Base-by-base conservation (phyloP, 768 basidiomycete species). In the Rhizopogon roseolus region DNA sequence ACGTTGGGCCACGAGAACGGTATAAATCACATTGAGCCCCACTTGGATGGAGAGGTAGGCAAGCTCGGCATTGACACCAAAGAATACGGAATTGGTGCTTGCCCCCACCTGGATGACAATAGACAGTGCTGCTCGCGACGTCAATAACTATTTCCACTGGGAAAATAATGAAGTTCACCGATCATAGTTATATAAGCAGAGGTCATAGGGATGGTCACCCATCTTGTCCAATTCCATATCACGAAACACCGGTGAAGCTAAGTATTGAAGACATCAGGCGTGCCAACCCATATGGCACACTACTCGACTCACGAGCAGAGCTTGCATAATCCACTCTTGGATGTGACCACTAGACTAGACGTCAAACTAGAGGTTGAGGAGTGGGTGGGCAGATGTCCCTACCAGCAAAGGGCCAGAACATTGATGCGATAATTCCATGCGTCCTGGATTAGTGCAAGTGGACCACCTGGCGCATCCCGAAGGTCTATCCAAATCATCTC, bases 401-500 rank as follows among this genome's bases (percentile, higher is more conserved):
- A 65, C 57, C 58, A 57, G 38, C 58, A 37, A 45, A 59, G 41
- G 1, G 57, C 58, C 54, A 65, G 11, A 25, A 61, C n/a, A 34
- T 68, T 66, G 6, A 70, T 34, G 29, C 49, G 48, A 41, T 54
- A 53, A 34, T 54, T 28, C 34, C 59, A 49, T 41, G 61, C 61
- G 3, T 53, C 27, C 7, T 54, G 48, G 38, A 56, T 36, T 29
- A 58, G 60, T 11, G 54, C 60, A 57, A 45, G 34, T 60, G 53
- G 49, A 38, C 50, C 54, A 9, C 54, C 54, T 7, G 50, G 54
- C 0, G 50, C 50, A 5, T 55, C 54, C 11, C 69, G 66, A 32
- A 65, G 6, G 37, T 71, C 67, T 19, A 70, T 68, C 58, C 55
- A 73, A n/a, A 69, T 64, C 68, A 66, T 60, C 55, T 64, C 50